Conservation (phyloP, 1,139 yeast species). For the Arxiozyma slooffiae region DNA sequence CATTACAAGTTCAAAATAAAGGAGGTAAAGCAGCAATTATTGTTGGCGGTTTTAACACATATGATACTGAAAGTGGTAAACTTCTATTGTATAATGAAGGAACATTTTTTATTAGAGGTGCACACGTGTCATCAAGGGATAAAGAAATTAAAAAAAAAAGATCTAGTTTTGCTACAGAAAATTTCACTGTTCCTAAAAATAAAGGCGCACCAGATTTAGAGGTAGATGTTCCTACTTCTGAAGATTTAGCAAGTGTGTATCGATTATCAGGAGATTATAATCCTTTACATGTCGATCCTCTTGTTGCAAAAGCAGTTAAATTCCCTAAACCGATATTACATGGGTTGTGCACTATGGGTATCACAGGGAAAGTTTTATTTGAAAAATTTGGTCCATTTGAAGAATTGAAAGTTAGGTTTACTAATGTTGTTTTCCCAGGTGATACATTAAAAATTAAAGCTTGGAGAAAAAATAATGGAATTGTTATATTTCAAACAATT, state of each 20-base stretch:
- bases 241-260: constrained; percentile 80
- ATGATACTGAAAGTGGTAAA: constrained; percentile 62
- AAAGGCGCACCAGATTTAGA: constrained; percentile 54
- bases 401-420: constrained; percentile 84
- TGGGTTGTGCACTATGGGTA: constrained; percentile 84
- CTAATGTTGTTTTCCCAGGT: constrained; percentile 95
- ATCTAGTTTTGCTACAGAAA: constrained; percentile 50
- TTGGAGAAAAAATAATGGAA: constrained; percentile 65
- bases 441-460: constrained; percentile 75
- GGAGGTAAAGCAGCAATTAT: constrained; percentile 82
- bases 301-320: constrained; percentile 79
- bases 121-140: constrained; percentile 50
- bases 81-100: constrained; percentile 71
- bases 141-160: constrained; percentile 36
- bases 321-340: constrained; percentile 84
- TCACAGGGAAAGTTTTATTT: constrained; percentile 62
- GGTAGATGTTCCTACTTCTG: constrained; percentile 48
- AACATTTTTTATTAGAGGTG: constrained; percentile 77
- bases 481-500: constrained; percentile 72
- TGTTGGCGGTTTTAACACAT: constrained; percentile 64
- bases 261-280: constrained; percentile 90
- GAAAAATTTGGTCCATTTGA: constrained; percentile 75
- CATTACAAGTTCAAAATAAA: constrained; percentile 74
- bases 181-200: constrained; percentile 54
- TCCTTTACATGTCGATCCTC: constrained; percentile 92